Conservation (phyloP, 75 land plant genomes). For the Pinus albicaulis region DNA sequence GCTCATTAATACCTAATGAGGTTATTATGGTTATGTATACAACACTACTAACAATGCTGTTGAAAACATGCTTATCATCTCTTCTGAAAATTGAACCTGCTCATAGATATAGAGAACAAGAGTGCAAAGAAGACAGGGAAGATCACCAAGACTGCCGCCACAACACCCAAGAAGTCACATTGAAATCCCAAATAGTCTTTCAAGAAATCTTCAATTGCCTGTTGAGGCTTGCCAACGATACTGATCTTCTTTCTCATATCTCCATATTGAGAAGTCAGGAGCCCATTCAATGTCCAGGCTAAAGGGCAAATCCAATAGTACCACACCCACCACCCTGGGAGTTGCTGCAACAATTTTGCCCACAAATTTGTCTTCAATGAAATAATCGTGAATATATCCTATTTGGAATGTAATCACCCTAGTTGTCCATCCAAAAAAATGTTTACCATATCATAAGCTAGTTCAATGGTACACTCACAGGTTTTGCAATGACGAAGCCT, state of each 20-base stretch:
- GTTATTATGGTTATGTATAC: neutral
- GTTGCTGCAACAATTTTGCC: slow-evolving; percentile 33
- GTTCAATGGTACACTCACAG: slow-evolving; percentile 25
- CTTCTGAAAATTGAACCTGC: slow-evolving; percentile 57
- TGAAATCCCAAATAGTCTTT: slow-evolving; percentile 44
- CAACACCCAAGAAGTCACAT: slow-evolving; percentile 32
- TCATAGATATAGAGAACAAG: slow-evolving; percentile 42
- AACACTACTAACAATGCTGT: neutral
- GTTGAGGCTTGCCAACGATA: slow-evolving; percentile 19
- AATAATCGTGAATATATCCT: neutral
- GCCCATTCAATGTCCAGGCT: slow-evolving; percentile 64
- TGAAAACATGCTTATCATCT: slow-evolving; percentile 17
- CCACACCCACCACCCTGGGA: slow-evolving; percentile 81
- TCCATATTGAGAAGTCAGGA: slow-evolving; percentile 65
- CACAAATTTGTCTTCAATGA: neutral
- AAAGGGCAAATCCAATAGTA: slow-evolving; percentile 67
- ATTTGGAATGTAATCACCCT: neutral
- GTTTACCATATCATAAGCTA: neutral
- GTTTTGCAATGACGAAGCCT: slow-evolving; percentile 66
- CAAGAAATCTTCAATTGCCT: slow-evolving; percentile 31
- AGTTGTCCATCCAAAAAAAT: too few species aligned
- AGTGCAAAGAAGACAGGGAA: slow-evolving; percentile 41
- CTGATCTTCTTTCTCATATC: slow-evolving; percentile 29
- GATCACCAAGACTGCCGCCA: slow-evolving; percentile 36
- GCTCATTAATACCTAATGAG: too few species aligned